Conservation (phyloP, 2,329 filamentous ascomycete species). For the Venturia effusa region DNA sequence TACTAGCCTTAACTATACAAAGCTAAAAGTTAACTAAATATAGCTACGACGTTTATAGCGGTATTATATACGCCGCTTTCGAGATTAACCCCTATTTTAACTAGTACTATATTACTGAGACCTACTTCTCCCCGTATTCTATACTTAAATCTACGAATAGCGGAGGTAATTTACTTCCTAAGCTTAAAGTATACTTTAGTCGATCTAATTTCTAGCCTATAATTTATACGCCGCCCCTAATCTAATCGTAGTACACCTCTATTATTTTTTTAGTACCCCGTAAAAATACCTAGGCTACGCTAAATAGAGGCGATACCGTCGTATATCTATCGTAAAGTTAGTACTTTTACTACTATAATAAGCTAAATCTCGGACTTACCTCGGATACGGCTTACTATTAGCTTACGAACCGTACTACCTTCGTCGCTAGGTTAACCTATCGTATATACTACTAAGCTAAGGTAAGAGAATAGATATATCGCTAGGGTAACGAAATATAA, state of each 20-base stretch:
- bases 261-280: conserved; percentile 36
- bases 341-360: too few relatives aligned
- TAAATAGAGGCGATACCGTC: too few relatives aligned
- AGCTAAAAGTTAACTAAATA: conserved; percentile 14
- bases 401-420: too few relatives aligned
- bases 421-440: too few relatives aligned
- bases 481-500: too few relatives aligned
- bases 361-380: too few relatives aligned
- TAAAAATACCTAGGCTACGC: too few relatives aligned
- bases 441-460: too few relatives aligned
- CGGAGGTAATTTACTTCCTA: conserved; percentile 29
- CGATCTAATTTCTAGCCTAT: conserved; percentile 39
- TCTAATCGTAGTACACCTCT: conserved; percentile 31
- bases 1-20: too few relatives aligned
- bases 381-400: too few relatives aligned
- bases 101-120: conserved; percentile 31
- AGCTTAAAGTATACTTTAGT: conserved; percentile 37
- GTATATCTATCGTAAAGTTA: too few relatives aligned
- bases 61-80: conserved; percentile 27
- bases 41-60: conserved; percentile 30
- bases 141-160: conserved; percentile 28
- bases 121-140: conserved; percentile 32
- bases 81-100: conserved; percentile 41
- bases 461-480: too few relatives aligned
- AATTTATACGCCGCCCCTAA: conserved; percentile 35